Base-by-base conservation (phyloP, 2,329 filamentous ascomycete species). In the Neopestalotiopsis rosae region DNA sequence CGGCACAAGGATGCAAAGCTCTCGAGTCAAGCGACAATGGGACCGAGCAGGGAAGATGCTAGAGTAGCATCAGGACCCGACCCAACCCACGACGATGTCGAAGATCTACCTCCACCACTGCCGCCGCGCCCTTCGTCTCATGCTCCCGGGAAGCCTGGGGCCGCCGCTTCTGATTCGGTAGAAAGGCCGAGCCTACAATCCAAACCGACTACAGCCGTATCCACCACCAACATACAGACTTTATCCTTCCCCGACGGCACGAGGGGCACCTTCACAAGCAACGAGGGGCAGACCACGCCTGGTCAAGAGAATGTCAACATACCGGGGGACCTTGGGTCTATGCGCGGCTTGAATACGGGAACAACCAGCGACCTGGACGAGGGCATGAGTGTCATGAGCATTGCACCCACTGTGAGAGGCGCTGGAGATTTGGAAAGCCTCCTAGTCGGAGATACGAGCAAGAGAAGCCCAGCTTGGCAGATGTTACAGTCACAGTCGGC, bases 121-220 rank as follows among this genome's bases (percentile, higher is more conserved):
- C 88, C 88, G n/a, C 86, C 88, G 34, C 83, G 87, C 68, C 84
- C 84, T 7, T 13, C 24, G 13, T 72, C 73, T 34, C 74, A 73
- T 14, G 42, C 58, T n/a, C 40, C 67, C 38, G 42, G 17, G 14
- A 30, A 34, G 57, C 4, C 58, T 30, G 17, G 40, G 20, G 42
- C 68, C 61, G 72, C 78, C 28, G 80, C 79, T 32, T 81, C 76
- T 66, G 34, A 57, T 20, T 9, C 67, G 66, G 65, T 72, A 68
- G 80, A 81, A 73, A 80, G 80, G 71, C 81, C 79, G 49, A 74
- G 74, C 2, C 76, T 84, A 67, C 85, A 83, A 71, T 90, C 92
- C 1, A 90, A 89, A 69, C 90, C 95, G 62, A 98, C 95, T 3
- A 98, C 94, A 0, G 94, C 94, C 10, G 77, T 98, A 14, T 95